Evolutionary conservation across 129 eudicot genomes (phyloP), one percentile per base, ranked within the genome.

Genomic region (Artemisia tridentata): DNA sequence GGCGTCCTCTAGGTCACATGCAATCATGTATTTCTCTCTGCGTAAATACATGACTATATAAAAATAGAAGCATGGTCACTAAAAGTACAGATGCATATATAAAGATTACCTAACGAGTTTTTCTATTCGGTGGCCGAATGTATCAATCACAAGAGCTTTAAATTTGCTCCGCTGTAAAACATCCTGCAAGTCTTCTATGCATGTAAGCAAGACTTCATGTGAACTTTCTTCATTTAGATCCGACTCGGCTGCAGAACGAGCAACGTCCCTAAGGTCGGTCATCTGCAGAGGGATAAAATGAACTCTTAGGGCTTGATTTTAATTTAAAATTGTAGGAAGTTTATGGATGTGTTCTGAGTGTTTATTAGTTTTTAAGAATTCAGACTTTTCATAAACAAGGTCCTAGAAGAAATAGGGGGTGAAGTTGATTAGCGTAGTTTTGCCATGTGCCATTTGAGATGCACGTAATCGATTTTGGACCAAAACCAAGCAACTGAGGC

Each of bases 121-220:
- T 78, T 88, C 97, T 72, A 91, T 80, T 50, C 90, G 86, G 16
- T 83, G 77, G 27, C 97, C 97, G 86, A 91, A 88, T 17, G 95
- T 88, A 63, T 91, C 97, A 67, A 91, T 83, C 29, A 88, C 86
- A 83, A 91, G 95, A 62, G 96, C 91, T 73, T 78, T 87, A 53
- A 78, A 67, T 77, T 87, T 85, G 81, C 90, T 79, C 18, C 75
- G 76, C 23, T 74, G 86, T 80, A 88, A 67, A 51, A 91, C 61
- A 67, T 91, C 97, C 74, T 83, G 92, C 62, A 91, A 80, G 55
- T 91, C 97, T 72, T 85, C 80, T 79, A 88, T 69, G 69, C 92
- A 85, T 31, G 86, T 83, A 79, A 91, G 86, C 80, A 91, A 82
- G 75, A 55, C 61, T 78, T 91, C 88, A 78, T 72, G 80, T 46